These are phyloP conservation scores for Mucor plumbeus DNA, from an alignment of 371 early-diverging fungal species.

Conservation along the genomic window DNA sequence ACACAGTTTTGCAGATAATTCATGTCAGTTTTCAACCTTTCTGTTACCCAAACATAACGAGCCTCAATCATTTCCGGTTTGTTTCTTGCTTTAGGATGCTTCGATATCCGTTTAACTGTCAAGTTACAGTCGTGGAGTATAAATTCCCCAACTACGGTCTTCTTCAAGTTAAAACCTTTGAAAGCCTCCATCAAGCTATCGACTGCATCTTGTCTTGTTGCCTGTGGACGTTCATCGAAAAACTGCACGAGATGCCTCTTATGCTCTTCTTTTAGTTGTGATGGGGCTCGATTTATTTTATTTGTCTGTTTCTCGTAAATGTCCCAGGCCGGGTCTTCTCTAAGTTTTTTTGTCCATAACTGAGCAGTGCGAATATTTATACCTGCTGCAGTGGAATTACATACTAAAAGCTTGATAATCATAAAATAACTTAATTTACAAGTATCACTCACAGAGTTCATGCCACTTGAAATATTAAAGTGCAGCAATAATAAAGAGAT, in stretches of 20 bases:
- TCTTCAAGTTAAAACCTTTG: constrained; percentile 13
- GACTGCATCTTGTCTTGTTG: constrained; percentile 15
- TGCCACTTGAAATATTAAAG: too few relatives aligned
- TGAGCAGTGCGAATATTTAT: constrained; percentile 15
- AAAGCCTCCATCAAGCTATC: constrained; percentile 13
- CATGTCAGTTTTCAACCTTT: constrained; percentile 18
- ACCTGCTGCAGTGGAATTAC: too few relatives aligned
- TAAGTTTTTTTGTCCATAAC: constrained; percentile 20
- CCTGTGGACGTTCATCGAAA: constrained; percentile 18
- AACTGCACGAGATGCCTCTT: constrained; percentile 18
- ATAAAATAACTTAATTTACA: too few relatives aligned
- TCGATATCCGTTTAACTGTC: constrained; percentile 8
- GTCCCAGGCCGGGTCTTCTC: constrained; percentile 21
- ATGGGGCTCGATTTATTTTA: constrained; percentile 7
- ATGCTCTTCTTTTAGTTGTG: constrained; percentile 22
- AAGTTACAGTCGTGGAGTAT: constrained; percentile 21
- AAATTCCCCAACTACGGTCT: constrained; percentile 10
- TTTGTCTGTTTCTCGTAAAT: constrained; percentile 26
- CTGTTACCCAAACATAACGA: constrained; percentile 2
- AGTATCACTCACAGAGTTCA: too few relatives aligned
- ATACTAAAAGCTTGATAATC: too few relatives aligned
- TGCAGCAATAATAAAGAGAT: too few relatives aligned
- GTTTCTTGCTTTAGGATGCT: constrained; percentile 13
- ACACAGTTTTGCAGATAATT: constrained; percentile 21
- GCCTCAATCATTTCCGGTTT: not conserved